Evolutionary conservation across 805 yeast species (phyloP).

Genomic region (Danielia reshetovae): DNA sequence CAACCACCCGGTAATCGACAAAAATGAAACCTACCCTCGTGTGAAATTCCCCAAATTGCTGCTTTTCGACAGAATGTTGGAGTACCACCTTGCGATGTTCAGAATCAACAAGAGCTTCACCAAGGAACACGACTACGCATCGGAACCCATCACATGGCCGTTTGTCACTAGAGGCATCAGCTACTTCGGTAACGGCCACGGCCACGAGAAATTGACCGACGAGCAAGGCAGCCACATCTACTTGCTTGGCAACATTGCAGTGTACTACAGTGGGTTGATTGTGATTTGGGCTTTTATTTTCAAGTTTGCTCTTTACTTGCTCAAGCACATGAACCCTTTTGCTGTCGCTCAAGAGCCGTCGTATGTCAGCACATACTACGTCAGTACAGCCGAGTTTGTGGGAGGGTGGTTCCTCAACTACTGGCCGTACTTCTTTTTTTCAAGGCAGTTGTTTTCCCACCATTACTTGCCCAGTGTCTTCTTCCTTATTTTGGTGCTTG

Average conservation of each 20-base stretch:
- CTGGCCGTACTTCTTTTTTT: slow-evolving; percentile 48
- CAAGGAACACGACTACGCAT: slow-evolving; percentile 46
- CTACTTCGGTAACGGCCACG: slow-evolving; percentile 44
- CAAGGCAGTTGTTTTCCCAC: slow-evolving; percentile 38
- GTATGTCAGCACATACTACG: slow-evolving; percentile 15
- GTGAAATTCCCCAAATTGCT: slow-evolving; percentile 28
- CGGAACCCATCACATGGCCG: slow-evolving; percentile 54
- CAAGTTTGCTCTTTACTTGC: slow-evolving; percentile 16
- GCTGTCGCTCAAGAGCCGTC: slow-evolving; percentile 11
- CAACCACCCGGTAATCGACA: slow-evolving; percentile 45
- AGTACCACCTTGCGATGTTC: slow-evolving; percentile 57
- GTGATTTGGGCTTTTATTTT: slow-evolving; percentile 25
- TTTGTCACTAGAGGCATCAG: slow-evolving; percentile 53
- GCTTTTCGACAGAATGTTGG: slow-evolving; percentile 49
- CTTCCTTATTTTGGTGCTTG: slow-evolving; percentile 42
- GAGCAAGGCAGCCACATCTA: slow-evolving; percentile 42
- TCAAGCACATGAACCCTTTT: slow-evolving; percentile 32
- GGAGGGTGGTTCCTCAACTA: slow-evolving; percentile 59
- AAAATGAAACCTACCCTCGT: slow-evolving; percentile 18
- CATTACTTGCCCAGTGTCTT: slow-evolving; percentile 50
- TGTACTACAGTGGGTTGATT: slow-evolving; percentile 47
- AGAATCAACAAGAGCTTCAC: slow-evolving; percentile 43
- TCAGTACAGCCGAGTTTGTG: slow-evolving; percentile 32
- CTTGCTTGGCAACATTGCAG: slow-evolving; percentile 59
- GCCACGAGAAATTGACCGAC: slow-evolving; percentile 20